A percentile compares a stretch with the other conserved stretches of the same genome.
Conservation (phyloP, 2,329 filamentous ascomycete species). For the Trichoderma arundinaceum region DNA sequence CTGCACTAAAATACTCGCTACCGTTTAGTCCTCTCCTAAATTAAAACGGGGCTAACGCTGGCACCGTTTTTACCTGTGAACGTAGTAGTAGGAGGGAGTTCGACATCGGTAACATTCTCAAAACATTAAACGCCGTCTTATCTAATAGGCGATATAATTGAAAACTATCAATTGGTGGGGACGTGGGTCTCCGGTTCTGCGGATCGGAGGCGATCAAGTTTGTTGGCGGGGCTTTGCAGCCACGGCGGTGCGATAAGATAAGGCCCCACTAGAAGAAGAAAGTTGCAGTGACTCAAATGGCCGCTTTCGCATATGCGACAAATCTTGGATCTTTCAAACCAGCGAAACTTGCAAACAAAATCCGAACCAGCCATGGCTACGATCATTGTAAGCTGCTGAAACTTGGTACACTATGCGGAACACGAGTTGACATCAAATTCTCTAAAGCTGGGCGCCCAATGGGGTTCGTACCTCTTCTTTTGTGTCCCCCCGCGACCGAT, state of each 20-base stretch:
- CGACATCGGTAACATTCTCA: too few species aligned
- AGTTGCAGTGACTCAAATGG: constrained; percentile 23
- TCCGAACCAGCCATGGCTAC: constrained; percentile 22
- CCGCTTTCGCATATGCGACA: constrained; percentile 19
- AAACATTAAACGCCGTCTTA: too few species aligned
- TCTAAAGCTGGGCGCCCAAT: constrained; percentile 44
- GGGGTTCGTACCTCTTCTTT: constrained; percentile 42
- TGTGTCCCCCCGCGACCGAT: constrained; percentile 33
- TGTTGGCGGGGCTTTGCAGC: neutral
- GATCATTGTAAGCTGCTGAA: constrained; percentile 23
- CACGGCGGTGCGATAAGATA: constrained; percentile 23
- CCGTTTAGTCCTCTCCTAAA: too few species aligned
- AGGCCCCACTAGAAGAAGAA: constrained; percentile 9
- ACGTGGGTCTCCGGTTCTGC: neutral
- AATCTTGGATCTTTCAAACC: constrained; percentile 18
- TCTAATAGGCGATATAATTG: neutral
- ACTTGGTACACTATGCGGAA: neutral
- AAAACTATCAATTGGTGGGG: neutral
- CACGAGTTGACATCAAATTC: neutral
- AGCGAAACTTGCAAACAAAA: constrained; percentile 8
- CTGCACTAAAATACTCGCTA: too few species aligned
- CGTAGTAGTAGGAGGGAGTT: too few species aligned
- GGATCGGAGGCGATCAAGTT: neutral
- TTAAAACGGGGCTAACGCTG: too few species aligned
- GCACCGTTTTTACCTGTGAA: too few species aligned